Evolutionary conservation across 257 asterid species (phyloP), one percentile per base, ranked within the genome.

Genomic region (Fraxinus excelsior): DNA sequence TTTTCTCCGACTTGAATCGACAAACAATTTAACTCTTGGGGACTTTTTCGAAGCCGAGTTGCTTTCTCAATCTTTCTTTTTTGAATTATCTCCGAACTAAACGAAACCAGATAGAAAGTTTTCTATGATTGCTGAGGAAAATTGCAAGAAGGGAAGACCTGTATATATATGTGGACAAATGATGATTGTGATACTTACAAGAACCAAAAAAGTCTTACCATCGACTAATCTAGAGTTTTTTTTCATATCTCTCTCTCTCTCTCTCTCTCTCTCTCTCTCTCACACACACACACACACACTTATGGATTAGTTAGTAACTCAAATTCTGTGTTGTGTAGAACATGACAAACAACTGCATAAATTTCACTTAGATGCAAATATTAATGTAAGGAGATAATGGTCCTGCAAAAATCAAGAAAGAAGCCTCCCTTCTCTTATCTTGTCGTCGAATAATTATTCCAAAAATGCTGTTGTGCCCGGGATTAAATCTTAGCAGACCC

Each of bases 141-240:
- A 68, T 38, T 72, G 76, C 25, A 46, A 32, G 81, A 34, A 74
- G 78, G 75, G 84, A 76, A 80, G 86, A 84, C 83, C 78, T 18
- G 67, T 76, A 3, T 84, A 80, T 86, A 86, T 86, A 86, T 85
- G 84, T 80, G 56, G 88, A 71, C 84, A 67, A 65, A 70, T 71
- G 78, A 70, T 80, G 86, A 78, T 85, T 35, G 88, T 80, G 75
- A 82, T 74, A 70, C 80, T 86, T 75, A 37, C 69, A 73, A 74
- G 46, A 71, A 78, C 60, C 74, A 51, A 80, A 79, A 84, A 73
- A 78, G 80, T 76, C 81, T 40, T 72, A 49, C 72, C 44, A 70
- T 64, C n/a, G n/a, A n/a, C 34, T 16, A 23, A 56, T 46, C 79
- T 82, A 82, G 82, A 85, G 87, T n/a, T n/a, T 78, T 86, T 75